Percentiles rank a stretch among this genome's conserved stretches.
These are phyloP conservation scores for Russula ochroleuca DNA, from an alignment of 768 basidiomycete genomes.

Conservation along the genomic window DNA sequence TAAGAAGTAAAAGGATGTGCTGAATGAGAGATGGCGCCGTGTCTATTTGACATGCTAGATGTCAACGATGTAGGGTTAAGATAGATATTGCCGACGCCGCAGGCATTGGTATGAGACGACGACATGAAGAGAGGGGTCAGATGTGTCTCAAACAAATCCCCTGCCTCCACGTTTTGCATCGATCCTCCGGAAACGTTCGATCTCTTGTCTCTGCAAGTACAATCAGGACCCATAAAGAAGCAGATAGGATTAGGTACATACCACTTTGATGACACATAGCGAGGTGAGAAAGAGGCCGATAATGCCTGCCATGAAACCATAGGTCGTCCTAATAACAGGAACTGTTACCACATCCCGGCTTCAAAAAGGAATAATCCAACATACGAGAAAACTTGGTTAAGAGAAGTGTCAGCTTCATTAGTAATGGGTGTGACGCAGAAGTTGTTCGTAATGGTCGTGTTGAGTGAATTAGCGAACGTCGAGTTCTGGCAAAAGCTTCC, in stretches of 20 bases:
- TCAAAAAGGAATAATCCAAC: slow-evolving; percentile 34
- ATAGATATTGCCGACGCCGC: background rate
- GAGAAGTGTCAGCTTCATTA: slow-evolving; percentile 58
- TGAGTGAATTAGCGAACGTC: slow-evolving; percentile 33
- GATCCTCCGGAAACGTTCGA: slow-evolving; percentile 83
- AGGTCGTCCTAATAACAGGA: slow-evolving; percentile 43
- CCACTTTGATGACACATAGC: slow-evolving; percentile 85
- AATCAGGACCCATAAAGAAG: background rate
- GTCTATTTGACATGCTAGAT: slow-evolving; percentile 1
- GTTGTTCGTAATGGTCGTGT: slow-evolving; percentile 39
- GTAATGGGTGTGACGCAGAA: slow-evolving; percentile 75
- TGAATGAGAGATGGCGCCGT: background rate
- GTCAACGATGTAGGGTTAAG: background rate
- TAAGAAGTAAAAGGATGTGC: background rate
- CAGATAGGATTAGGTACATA: slow-evolving; percentile 36
- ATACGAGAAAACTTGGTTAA: slow-evolving; percentile 83
- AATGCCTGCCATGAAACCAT: slow-evolving; percentile 81
- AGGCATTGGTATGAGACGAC: background rate
- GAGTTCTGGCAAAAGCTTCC: slow-evolving; percentile 53
- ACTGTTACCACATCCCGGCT: background rate
- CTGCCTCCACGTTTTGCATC: slow-evolving; percentile 83
- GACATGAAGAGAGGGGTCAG: background rate
- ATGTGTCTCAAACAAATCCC: slow-evolving; percentile 65
- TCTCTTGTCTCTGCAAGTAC: slow-evolving; percentile 59
- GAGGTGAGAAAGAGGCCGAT: slow-evolving; percentile 72